phyloP scores from a whole-genome alignment of 306 rosid genomes.

The Castanea mollissima region DNA sequence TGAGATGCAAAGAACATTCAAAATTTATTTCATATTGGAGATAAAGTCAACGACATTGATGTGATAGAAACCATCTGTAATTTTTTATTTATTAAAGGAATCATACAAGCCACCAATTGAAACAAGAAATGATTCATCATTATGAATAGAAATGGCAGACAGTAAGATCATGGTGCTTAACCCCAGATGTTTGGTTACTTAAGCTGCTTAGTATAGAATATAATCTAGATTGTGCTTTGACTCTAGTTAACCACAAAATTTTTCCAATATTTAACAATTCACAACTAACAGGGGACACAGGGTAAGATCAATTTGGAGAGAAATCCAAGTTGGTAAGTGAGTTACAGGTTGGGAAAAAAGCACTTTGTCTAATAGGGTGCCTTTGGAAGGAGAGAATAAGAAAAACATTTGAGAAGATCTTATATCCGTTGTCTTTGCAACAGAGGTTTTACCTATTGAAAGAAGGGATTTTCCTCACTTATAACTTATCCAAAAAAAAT shows the following conservation, averaged over 20 bases:
- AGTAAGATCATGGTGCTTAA: not conserved
- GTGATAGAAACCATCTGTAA: not conserved
- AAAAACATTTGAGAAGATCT: not conserved
- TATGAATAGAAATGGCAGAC: not conserved
- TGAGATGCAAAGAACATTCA: constrained; percentile 40
- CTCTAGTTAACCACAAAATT: not conserved
- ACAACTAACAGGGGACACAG: not conserved
- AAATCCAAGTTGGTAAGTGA: not conserved
- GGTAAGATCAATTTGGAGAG: not conserved
- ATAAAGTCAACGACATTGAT: constrained; percentile 2
- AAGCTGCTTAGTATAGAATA: not conserved
- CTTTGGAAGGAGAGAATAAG: not conserved
- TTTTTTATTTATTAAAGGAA: not conserved
- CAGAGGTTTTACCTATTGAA: not conserved
- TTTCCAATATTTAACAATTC: not conserved
- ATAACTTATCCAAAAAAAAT: not conserved
- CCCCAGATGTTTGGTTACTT: not conserved
- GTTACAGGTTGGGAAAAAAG: not conserved
- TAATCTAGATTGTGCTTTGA: not conserved
- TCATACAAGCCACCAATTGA: not conserved
- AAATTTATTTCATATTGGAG: constrained; percentile 9
- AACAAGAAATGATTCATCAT: not conserved
- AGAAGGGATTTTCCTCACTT: not conserved
- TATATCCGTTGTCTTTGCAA: not conserved
- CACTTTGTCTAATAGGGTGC: not conserved